Percentiles rank a stretch among this genome's conserved stretches.
Conservation (phyloP, 1,284 basidiomycete genomes). For the Dichomitus squalens region DNA sequence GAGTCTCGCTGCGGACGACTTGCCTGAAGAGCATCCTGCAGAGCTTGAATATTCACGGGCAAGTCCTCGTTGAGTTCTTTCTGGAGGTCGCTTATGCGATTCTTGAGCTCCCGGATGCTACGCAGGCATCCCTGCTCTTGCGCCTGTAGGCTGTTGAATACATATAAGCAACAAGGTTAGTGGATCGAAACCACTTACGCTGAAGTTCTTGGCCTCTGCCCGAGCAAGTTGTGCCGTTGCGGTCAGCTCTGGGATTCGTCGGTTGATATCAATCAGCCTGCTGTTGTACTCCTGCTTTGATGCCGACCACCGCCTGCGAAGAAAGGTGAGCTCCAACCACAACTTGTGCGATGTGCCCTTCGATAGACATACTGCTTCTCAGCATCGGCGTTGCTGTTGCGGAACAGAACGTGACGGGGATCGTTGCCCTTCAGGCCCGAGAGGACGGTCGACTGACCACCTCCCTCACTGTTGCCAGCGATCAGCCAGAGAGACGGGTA, state of each 20-base stretch:
- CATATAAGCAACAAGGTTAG: background rate
- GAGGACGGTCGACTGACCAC: conserved; percentile 49
- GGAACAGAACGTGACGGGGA: conserved; percentile 52
- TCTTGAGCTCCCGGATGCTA: conserved; percentile 28
- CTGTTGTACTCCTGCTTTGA: conserved; percentile 22
- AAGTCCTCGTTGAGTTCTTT: conserved; percentile 74
- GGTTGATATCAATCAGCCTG: conserved; percentile 9
- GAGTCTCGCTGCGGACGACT: conserved; percentile 15
- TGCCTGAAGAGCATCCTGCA: conserved; percentile 61
- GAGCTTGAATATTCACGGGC: conserved; percentile 69
- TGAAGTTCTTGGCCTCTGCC: conserved; percentile 1
- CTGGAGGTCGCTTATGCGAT: conserved; percentile 42
- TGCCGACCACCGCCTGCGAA: conserved; percentile 24
- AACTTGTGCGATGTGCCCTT: no score
- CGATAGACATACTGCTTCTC: conserved; percentile 35
- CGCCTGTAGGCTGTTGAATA: conserved; percentile 8
- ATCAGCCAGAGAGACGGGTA: background rate
- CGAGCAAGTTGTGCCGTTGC: conserved; percentile 4
- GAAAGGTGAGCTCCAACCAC: background rate
- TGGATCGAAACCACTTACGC: conserved; percentile 6
- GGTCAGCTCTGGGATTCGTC: conserved; percentile 10
- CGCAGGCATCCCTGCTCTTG: conserved; percentile 8
- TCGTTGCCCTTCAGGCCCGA: conserved; percentile 42
- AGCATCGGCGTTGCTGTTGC: conserved; percentile 36
- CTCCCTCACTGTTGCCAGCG: conserved; percentile 58